Percentiles rank a stretch among this genome's conserved stretches.
phyloP scores from a whole-genome alignment of 2,329 filamentous ascomycete genomes.

The Xenoacremonium recifei region DNA sequence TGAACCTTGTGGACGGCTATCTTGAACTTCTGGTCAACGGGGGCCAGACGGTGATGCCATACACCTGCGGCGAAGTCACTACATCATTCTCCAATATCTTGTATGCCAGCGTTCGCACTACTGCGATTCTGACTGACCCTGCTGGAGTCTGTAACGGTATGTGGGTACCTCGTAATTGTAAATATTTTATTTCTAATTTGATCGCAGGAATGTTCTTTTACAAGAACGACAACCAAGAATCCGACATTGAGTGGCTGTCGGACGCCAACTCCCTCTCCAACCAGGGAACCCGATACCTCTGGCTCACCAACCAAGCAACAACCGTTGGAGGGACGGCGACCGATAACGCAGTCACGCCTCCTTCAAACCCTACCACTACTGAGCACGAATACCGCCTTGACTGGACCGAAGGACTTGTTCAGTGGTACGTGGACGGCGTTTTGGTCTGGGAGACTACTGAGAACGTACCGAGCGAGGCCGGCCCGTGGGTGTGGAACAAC shows the following conservation, averaged over 20 bases:
- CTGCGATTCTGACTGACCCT: slow-evolving; percentile 27
- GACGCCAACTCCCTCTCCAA: slow-evolving; percentile 26
- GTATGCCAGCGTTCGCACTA: slow-evolving; percentile 29
- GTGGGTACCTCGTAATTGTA: too few relatives aligned
- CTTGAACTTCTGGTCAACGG: slow-evolving; percentile 28
- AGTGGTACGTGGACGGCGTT: slow-evolving; percentile 26
- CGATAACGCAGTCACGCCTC: slow-evolving; percentile 14
- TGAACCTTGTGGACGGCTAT: slow-evolving; percentile 24
- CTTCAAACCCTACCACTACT: slow-evolving; percentile 18
- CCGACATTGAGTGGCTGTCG: slow-evolving; percentile 33
- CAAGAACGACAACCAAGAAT: slow-evolving; percentile 25
- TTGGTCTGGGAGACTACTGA: slow-evolving; percentile 23
- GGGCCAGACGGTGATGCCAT: slow-evolving; percentile 23
- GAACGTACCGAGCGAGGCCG: slow-evolving; percentile 23
- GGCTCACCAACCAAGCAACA: slow-evolving; percentile 31
- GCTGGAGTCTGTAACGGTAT: slow-evolving; percentile 31
- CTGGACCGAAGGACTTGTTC: slow-evolving; percentile 24
- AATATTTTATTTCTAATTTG: rapidly evolving
- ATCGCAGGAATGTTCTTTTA: slow-evolving; percentile 33
- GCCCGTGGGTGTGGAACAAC: slow-evolving; percentile 31
- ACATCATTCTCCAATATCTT: slow-evolving; percentile 26
- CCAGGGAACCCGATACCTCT: slow-evolving; percentile 22
- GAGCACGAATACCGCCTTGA: slow-evolving; percentile 33
- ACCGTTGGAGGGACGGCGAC: slow-evolving; percentile 18
- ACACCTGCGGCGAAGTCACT: slow-evolving; percentile 20